These are phyloP conservation scores for Fusarium tupiense DNA, from an alignment of 2,329 filamentous ascomycete genomes.

Conservation along the genomic window DNA sequence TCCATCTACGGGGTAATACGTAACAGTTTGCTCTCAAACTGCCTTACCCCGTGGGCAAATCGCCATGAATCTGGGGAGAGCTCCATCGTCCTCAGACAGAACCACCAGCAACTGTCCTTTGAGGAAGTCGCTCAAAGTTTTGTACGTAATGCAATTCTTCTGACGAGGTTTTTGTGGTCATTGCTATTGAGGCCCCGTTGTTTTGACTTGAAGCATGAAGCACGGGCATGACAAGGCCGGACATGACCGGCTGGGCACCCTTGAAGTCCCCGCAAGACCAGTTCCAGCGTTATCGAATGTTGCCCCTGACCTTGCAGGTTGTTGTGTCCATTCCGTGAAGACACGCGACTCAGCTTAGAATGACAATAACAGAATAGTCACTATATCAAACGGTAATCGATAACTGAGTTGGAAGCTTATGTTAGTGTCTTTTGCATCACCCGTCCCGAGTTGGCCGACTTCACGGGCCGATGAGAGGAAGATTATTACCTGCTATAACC, in stretches of 20 bases:
- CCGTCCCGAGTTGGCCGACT: not conserved
- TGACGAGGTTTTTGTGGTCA: constrained; percentile 21
- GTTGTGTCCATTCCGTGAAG: not conserved
- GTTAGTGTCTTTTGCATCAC: not conserved
- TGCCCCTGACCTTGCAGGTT: constrained; percentile 20
- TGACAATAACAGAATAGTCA: not conserved
- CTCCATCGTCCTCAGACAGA: constrained; percentile 32
- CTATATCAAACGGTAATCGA: not conserved
- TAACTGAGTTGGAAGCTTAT: not conserved
- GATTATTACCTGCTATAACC: constrained; percentile 8
- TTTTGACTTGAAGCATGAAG: constrained; percentile 24
- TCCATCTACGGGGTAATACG: constrained; percentile 37
- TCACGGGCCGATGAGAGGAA: constrained; percentile 13
- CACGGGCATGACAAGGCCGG: constrained; percentile 24
- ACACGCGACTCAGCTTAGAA: not conserved
- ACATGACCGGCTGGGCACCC: constrained; percentile 38
- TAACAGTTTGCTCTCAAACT: constrained; percentile 38
- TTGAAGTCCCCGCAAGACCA: constrained; percentile 26
- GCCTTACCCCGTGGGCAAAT: constrained; percentile 39
- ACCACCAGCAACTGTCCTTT: constrained; percentile 7
- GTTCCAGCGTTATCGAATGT: constrained; percentile 20
- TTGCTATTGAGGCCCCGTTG: constrained; percentile 19
- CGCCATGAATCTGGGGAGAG: constrained; percentile 38
- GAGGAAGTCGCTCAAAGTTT: constrained; percentile 29
- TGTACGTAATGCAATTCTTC: constrained; percentile 41